Percentiles rank a stretch among this genome's conserved stretches.
phyloP scores from a whole-genome alignment of 257 asterid genomes.

The Lithospermum erythrorhizon region DNA sequence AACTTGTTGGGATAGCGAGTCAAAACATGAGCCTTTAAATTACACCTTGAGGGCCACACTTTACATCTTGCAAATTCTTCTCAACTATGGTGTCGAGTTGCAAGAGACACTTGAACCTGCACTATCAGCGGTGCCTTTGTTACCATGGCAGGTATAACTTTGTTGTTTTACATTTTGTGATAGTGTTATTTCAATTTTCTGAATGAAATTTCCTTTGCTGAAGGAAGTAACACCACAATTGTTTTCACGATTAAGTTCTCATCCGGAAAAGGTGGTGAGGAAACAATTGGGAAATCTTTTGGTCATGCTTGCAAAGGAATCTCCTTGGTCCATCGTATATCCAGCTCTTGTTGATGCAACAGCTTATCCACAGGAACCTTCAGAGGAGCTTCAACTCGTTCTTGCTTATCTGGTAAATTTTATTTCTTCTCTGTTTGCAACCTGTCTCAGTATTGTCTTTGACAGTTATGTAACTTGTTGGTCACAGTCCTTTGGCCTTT shows the following conservation, averaged over 20 bases:
- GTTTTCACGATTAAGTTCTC: constrained; percentile 90
- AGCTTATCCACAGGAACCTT: constrained; percentile 69
- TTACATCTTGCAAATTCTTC: constrained; percentile 71
- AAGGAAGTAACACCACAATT: constrained; percentile 94
- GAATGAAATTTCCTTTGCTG: constrained; percentile 26
- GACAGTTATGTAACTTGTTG: background rate
- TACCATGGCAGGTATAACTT: constrained; percentile 87
- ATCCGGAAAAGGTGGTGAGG: constrained; percentile 80
- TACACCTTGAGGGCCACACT: constrained; percentile 80
- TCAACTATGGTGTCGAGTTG: constrained; percentile 82
- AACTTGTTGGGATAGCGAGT: constrained; percentile 41
- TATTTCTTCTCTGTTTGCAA: background rate
- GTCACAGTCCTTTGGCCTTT: constrained; percentile 1
- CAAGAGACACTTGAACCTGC: constrained; percentile 72
- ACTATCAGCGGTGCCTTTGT: constrained; percentile 74
- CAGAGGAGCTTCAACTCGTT: constrained; percentile 79
- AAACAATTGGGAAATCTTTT: constrained; percentile 75
- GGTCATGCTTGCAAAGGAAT: constrained; percentile 75
- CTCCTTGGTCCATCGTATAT: constrained; percentile 90
- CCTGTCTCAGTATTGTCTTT: background rate
- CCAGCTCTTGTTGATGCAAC: constrained; percentile 95
- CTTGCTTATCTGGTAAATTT: constrained; percentile 70
- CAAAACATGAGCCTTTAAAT: constrained; percentile 45
- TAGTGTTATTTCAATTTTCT: constrained; percentile 19
- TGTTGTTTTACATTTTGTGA: constrained; percentile 14